Evolutionary conservation across 23 red algal species (phyloP).

Genomic region (Rhodosorus marinus): DNA sequence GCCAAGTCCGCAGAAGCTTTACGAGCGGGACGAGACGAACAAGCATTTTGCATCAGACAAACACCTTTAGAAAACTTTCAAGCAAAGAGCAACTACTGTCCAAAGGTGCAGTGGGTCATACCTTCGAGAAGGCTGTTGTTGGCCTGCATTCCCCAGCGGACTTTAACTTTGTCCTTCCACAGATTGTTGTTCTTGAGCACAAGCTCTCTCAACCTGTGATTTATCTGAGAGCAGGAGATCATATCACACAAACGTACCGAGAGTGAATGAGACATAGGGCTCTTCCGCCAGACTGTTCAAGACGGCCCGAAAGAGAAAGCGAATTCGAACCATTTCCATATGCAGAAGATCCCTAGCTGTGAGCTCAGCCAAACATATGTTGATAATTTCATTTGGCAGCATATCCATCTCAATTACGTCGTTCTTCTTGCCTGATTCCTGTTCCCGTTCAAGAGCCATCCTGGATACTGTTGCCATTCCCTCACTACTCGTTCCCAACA

Average conservation of each 20-base stretch:
- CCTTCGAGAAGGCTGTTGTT: constrained; percentile 47
- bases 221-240: too few relatives aligned
- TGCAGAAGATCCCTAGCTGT: constrained; percentile 35
- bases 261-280: too few relatives aligned
- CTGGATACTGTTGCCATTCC: neutral
- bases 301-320: too few relatives aligned
- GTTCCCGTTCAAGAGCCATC: neutral
- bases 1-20: constrained; percentile 23
- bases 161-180: constrained; percentile 24
- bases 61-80: too few relatives aligned
- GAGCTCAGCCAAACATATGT: constrained; percentile 36
- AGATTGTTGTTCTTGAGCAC: constrained; percentile 35
- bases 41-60: too few relatives aligned
- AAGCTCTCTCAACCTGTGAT: constrained; percentile 47
- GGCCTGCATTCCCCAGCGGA: constrained; percentile 30
- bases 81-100: too few relatives aligned
- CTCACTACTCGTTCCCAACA: neutral
- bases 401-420: constrained; percentile 19
- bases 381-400: constrained; percentile 63
- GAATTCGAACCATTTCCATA: constrained; percentile 40
- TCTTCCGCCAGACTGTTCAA: too few relatives aligned
- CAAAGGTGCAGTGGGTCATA: too few relatives aligned
- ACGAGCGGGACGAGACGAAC: too few relatives aligned
- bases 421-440: neutral
- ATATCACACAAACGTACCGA: too few relatives aligned